Evolutionary conservation across 208 protist species (phyloP).

Genomic region (Crithidia bombi): DNA sequence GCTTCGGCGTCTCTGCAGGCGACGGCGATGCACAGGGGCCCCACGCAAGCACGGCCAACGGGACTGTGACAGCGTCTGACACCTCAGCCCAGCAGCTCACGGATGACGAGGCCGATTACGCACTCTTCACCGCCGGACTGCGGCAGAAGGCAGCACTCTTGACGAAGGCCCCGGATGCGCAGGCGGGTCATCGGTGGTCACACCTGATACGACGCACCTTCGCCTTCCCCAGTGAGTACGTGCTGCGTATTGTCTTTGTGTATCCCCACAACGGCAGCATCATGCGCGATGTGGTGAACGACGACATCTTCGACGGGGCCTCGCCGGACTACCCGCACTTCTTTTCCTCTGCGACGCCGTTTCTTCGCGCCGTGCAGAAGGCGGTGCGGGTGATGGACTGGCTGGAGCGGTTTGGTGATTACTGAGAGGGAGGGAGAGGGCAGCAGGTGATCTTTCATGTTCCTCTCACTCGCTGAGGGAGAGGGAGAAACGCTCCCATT

Average conservation of each 20-base stretch:
- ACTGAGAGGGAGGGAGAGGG: slow-evolving; percentile 11
- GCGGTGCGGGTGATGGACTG: slow-evolving; percentile 60
- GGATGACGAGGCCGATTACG: slow-evolving; percentile 16
- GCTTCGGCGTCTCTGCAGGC: neutral
- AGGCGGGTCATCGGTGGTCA: slow-evolving; percentile 28
- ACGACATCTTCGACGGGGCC: slow-evolving; percentile 27
- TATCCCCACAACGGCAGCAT: slow-evolving; percentile 81
- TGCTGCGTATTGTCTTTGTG: slow-evolving; percentile 64
- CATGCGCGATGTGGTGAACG: slow-evolving; percentile 68
- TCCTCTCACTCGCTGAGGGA: neutral
- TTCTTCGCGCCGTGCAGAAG: slow-evolving; percentile 48
- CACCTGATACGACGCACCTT: slow-evolving; percentile 35
- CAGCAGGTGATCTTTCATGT: too few species aligned
- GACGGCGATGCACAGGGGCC: neutral
- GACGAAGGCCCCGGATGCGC: slow-evolving; percentile 7
- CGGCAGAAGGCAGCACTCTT: slow-evolving; percentile 21
- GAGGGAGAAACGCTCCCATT: neutral
- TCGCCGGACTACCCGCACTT: slow-evolving; percentile 48
- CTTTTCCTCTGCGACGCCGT: slow-evolving; percentile 33
- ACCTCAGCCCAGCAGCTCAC: neutral
- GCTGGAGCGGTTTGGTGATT: slow-evolving; percentile 33
- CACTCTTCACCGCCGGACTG: slow-evolving; percentile 23
- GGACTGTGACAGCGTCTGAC: neutral
- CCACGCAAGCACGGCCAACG: neutral
- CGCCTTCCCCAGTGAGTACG: slow-evolving; percentile 58